Base-by-base conservation (phyloP, 2,329 filamentous ascomycete genomes). In the Alternaria tenuissima region DNA sequence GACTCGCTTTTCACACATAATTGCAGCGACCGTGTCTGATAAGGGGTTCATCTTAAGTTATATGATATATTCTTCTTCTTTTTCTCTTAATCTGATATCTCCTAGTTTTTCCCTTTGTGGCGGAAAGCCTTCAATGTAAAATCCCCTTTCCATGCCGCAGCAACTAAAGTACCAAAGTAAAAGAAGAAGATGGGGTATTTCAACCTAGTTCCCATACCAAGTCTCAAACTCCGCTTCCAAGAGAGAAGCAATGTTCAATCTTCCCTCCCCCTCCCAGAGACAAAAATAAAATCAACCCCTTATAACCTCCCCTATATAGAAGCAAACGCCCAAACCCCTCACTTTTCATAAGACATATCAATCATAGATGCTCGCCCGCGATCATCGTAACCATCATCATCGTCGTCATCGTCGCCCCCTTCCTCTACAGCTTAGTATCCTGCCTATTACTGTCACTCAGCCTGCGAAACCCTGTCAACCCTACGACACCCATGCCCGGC, bases 391-490 rank as follows among this genome's bases (percentile, higher is more conserved):
- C 11, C 30, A 32, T 32, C 30, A 32, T 32, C 32, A 16, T 34
- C 46, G 36, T 49, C 46, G n/a, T 18, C 6, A 28, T 30, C 28
- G 12, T 12, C 1, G 4, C 8, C 3, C 28, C 28, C 9, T 11
- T 11, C 11, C 36, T 8, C 72, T 58, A 78, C 30, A 78, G 56
- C 68, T 79, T 79, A 2, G 75, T 77, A 51, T 77, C 76, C 59
- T 78, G 75, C 59, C 77, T 72, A 8, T 65, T 76, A 5, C 68
- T 72, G 62, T 79, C 77, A 53, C 77, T 79, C 57, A 78, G 55
- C 41, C 76, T 64, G 53, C 76, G 64, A 42, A 76, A 64, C 18
- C 38, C 38, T 7, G 9, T 12, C n/a, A 26, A 74, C 9, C 63
- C 62, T 42, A 70, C 69, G 30, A 73, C 67, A 68, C 70, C 70